Base-by-base conservation (phyloP, 2,329 filamentous ascomycete genomes). In the Aspergillus sp. region DNA sequence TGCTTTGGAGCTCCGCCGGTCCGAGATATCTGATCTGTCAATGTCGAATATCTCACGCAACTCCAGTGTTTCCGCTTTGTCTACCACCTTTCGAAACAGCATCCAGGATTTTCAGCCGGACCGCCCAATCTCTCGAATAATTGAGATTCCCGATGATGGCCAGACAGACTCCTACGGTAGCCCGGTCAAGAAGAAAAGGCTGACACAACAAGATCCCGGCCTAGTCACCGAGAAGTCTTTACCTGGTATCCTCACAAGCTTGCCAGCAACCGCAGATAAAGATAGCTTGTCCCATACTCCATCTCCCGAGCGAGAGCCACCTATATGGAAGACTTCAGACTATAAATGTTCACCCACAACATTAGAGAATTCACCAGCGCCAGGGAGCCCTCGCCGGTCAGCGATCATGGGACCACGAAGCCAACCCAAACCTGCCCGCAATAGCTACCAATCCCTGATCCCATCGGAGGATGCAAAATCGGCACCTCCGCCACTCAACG, bases 351-450 rank as follows among this genome's bases (percentile, higher is more conserved):
- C 69, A 1, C 65, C 69, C 6, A 61, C 64, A 3, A 48, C 60
- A 12, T 56, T 63, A 14, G 68, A 71, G 43, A 70, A 71, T 47
- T 57, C 61, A 2, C 56, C 65, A 5, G 54, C 49, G 19, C 62
- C 60, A 17, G 66, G 68, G 11, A 73, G 72, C 41, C 71, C 70
- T 31, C 71, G 71, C 15, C 67, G 71, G 2, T 66, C 72, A 9
- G 62, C 59, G 1, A 67, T 74, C 9, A 74, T 70, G 47, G 72
- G 73, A 1, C 72, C 72, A 14, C 71, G 73, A 31, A 70, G 23
- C 27, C 72, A 72, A 55, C 73, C 71, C 4, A 63, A 53, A n/a
- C 43, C 63, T 25, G 44, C 55, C 21, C 64, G 65, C 17, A 69
- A 64, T 37, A 70, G 61, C 46, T 59, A 62, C 7, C 63, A 59